A percentile compares a stretch with the other conserved stretches of the same genome.
Evolutionary conservation across 2,329 filamentous ascomycete species (phyloP).

Genomic region (Cladosporium sp.): DNA sequence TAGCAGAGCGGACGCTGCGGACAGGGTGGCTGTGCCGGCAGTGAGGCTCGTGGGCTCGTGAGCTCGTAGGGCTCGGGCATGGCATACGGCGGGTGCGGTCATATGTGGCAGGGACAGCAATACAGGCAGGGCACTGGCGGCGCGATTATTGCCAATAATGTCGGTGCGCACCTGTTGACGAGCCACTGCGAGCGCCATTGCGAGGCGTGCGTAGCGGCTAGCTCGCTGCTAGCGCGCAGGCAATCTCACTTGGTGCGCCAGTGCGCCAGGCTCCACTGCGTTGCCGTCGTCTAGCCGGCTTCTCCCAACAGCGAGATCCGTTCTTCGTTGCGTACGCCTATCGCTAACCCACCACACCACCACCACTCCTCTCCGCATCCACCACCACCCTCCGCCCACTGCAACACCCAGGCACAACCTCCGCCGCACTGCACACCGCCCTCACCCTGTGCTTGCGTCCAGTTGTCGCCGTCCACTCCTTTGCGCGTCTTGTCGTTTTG

Average conservation of each 20-base stretch:
- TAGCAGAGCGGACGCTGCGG: no score
- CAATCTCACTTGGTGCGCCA: not conserved
- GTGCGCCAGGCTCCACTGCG: not conserved
- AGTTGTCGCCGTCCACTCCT: conserved; percentile 21
- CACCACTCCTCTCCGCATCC: conserved; percentile 13
- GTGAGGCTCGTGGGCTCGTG: not conserved
- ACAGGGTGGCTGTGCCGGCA: not conserved
- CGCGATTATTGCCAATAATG: not conserved
- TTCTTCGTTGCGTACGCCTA: conserved; percentile 1
- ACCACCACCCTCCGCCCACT: conserved; percentile 4
- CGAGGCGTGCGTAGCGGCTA: no score
- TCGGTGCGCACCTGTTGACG: not conserved
- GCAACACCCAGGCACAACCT: conserved; percentile 10
- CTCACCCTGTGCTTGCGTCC: conserved; percentile 11
- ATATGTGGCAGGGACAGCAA: conserved; percentile 3
- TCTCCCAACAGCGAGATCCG: not conserved
- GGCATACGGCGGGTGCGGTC: not conserved
- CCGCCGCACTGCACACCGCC: conserved; percentile 9
- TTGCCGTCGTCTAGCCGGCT: not conserved
- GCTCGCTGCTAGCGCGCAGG: no score
- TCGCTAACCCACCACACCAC: conserved; percentile 6
- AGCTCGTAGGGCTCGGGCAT: not conserved
- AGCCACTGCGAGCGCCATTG: no score
- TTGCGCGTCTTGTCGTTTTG: conserved; percentile 12
- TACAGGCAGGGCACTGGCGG: not conserved